Evolutionary conservation across 495 filamentous ascomycete genomes (phyloP).

Genomic region (Pyrenula aspistea): DNA sequence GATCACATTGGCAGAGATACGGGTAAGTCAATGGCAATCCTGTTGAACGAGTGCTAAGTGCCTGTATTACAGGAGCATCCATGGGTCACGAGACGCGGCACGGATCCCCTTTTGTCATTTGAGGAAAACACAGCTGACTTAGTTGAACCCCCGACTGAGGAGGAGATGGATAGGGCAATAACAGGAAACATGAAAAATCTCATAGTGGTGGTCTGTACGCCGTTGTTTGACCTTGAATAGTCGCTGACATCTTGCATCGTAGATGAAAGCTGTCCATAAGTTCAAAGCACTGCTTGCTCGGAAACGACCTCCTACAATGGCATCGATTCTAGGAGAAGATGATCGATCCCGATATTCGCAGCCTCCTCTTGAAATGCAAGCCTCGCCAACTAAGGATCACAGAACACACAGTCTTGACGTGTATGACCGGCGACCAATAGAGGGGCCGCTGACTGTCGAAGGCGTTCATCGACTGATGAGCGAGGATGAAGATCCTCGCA

Average conservation of each 20-base stretch:
- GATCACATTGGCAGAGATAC: conserved; percentile 68
- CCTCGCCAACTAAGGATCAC: conserved; percentile 14
- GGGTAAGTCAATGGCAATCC: conserved; percentile 60
- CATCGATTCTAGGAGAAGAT: conserved; percentile 44
- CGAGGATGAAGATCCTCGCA: background rate
- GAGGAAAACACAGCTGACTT: conserved; percentile 80
- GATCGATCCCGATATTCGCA: conserved; percentile 40
- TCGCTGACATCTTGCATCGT: conserved; percentile 4
- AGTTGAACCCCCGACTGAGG: conserved; percentile 69
- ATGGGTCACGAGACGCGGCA: conserved; percentile 80
- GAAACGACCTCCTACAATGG: conserved; percentile 34
- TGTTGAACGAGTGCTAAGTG: background rate
- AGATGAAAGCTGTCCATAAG: conserved; percentile 87
- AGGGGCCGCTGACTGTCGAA: conserved; percentile 33
- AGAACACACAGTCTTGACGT: conserved; percentile 36
- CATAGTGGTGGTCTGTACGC: conserved; percentile 60
- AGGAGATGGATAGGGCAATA: conserved; percentile 83
- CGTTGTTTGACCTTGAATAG: background rate
- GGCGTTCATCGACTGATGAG: conserved; percentile 11
- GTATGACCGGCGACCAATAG: conserved; percentile 35
- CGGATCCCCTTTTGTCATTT: conserved; percentile 65
- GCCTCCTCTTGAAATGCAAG: conserved; percentile 42
- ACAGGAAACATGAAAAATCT: conserved; percentile 76
- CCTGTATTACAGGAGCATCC: conserved; percentile 78
- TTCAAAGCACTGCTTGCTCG: conserved; percentile 56